Evolutionary conservation across 1,284 basidiomycete genomes (phyloP).

Genomic region (Crucibulum cyathiforme): DNA sequence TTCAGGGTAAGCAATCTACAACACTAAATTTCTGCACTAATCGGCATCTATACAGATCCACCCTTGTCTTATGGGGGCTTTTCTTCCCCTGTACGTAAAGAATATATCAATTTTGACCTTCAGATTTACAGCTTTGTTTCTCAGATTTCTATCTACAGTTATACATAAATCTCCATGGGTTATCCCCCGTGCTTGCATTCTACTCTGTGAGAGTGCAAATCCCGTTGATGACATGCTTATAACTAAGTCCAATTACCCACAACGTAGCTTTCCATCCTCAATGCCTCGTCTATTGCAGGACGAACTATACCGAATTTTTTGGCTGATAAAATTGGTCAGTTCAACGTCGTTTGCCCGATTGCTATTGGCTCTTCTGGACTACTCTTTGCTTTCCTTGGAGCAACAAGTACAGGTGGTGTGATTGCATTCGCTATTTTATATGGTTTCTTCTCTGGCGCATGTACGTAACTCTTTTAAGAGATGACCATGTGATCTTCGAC

Average conservation of each 20-base stretch:
- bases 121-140: background rate
- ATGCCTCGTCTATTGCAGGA: background rate
- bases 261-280: slow-evolving; percentile 2
- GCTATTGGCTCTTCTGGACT: background rate
- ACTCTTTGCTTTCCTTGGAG: background rate
- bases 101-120: background rate
- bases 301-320: background rate
- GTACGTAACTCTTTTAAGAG: background rate
- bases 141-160: background rate
- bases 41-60: too few relatives aligned
- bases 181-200: background rate
- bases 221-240: background rate
- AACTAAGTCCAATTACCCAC: too few relatives aligned
- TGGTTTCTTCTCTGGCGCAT: background rate
- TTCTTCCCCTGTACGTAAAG: background rate
- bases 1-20: background rate
- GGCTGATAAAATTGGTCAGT: background rate
- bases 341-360: background rate
- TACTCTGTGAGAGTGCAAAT: background rate
- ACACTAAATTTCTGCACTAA: background rate
- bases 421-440: background rate
- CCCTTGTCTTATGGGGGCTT: background rate
- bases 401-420: background rate
- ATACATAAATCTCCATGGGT: background rate
- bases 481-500: background rate